Conservation (phyloP, 805 yeast genomes). For the Starmerella tilneyi region DNA sequence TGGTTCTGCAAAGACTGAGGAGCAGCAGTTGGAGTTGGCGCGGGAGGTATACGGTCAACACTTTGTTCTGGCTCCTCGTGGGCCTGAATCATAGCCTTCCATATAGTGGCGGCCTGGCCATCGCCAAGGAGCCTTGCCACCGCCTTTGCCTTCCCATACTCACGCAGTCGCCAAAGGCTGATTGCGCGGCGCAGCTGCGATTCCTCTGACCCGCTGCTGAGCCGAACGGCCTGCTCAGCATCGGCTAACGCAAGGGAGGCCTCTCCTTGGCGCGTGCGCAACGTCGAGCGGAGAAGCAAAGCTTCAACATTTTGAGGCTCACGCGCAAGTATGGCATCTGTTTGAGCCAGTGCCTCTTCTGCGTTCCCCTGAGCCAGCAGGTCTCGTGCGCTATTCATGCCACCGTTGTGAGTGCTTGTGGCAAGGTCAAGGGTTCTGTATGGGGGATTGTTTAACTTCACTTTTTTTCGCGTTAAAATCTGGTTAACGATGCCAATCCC, state of each 20-base stretch:
- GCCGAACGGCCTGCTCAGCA: conserved; percentile 25
- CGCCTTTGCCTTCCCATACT: conserved; percentile 26
- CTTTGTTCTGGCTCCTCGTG: conserved; percentile 4
- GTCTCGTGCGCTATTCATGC: conserved; percentile 10
- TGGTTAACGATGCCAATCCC: conserved; percentile 27
- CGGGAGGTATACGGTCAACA: conserved; percentile 13
- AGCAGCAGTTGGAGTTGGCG: too few species aligned
- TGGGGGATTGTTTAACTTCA: too few species aligned
- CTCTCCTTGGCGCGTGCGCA: conserved; percentile 17
- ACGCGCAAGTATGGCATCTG: conserved; percentile 9
- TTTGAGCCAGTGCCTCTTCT: conserved; percentile 13
- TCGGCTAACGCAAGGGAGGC: conserved; percentile 20
- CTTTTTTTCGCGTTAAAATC: not conserved
- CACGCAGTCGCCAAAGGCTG: conserved; percentile 23
- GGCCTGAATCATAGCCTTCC: conserved; percentile 11
- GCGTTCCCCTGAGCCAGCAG: conserved; percentile 12
- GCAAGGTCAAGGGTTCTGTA: not conserved
- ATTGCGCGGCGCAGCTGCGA: conserved; percentile 32
- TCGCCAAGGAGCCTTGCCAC: conserved; percentile 20
- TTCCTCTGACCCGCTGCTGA: conserved; percentile 18
- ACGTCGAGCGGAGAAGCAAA: conserved; percentile 21
- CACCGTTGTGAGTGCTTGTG: not conserved
- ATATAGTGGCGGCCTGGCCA: conserved; percentile 14
- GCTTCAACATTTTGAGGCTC: conserved; percentile 15
- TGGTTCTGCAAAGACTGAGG: not conserved